A percentile compares a stretch with the other conserved stretches of the same genome.
Conservation (phyloP, 2,329 filamentous ascomycete genomes). For the Ceratocystis destructans region DNA sequence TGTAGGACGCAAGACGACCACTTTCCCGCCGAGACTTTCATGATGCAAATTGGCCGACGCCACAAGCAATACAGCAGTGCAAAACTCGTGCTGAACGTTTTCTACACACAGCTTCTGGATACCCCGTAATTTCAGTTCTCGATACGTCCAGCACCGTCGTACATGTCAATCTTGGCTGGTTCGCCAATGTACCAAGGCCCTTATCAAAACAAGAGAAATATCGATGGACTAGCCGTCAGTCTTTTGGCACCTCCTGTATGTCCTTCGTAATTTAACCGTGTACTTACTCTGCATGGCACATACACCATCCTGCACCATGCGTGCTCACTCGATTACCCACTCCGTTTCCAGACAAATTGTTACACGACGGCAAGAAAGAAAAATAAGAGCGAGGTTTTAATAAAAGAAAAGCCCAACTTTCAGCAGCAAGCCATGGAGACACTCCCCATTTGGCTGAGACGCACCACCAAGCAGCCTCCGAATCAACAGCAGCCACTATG, state of each 20-base stretch:
- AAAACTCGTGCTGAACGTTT: not conserved
- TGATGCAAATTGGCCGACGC: not conserved
- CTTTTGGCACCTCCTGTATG: not conserved
- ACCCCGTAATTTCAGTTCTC: not conserved
- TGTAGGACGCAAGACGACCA: not conserved
- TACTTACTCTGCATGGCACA: not conserved
- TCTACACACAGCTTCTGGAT: not conserved
- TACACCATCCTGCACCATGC: not conserved
- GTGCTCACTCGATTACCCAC: not conserved
- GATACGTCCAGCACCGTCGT: not conserved
- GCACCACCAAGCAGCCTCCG: not conserved
- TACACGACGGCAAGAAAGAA: not conserved
- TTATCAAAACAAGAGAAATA: not conserved
- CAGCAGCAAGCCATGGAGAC: not conserved
- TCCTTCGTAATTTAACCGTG: not conserved
- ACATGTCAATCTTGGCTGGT: not conserved
- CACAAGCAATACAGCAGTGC: not conserved
- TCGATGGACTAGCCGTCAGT: not conserved
- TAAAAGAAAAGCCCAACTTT: not conserved
- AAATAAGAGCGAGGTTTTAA: not conserved
- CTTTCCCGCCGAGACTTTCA: not conserved
- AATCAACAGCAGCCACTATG: not conserved
- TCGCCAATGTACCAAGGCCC: not conserved
- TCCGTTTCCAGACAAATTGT: not conserved
- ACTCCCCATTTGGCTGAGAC: not conserved